These are phyloP conservation scores for Heritiera fomes DNA, from an alignment of 345 rosid genomes.

Conservation along the genomic window DNA sequence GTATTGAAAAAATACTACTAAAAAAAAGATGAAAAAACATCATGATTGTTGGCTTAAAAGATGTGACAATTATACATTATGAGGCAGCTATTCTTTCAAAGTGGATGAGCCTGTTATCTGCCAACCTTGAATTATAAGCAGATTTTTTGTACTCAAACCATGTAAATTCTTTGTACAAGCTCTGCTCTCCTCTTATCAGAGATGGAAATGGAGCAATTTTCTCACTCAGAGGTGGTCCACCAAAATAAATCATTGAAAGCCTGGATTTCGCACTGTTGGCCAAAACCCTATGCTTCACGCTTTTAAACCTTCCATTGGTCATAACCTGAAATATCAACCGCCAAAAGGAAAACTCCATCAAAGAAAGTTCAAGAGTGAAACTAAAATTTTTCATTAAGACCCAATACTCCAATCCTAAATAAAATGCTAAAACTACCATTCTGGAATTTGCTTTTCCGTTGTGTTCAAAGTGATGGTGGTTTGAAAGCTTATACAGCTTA, in stretches of 20 bases:
- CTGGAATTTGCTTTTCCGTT: too few species aligned
- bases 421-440: too few species aligned
- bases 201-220: slow-evolving; percentile 58
- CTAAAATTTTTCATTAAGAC: background rate
- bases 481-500: background rate
- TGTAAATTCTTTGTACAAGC: slow-evolving; percentile 73
- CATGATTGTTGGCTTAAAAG: slow-evolving; percentile 1
- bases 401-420: background rate
- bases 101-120: slow-evolving; percentile 60
- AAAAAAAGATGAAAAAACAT: background rate
- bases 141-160: slow-evolving; percentile 81
- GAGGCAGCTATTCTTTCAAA: slow-evolving; percentile 53
- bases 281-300: slow-evolving; percentile 82
- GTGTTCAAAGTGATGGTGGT: background rate
- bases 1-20: background rate
- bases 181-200: slow-evolving; percentile 50
- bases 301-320: slow-evolving; percentile 87
- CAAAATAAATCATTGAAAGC: slow-evolving; percentile 82
- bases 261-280: slow-evolving; percentile 56
- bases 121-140: slow-evolving; percentile 58
- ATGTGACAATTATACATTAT: slow-evolving; percentile 3
- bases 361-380: background rate
- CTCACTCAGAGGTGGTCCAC: slow-evolving; percentile 72
- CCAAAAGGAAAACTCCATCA: background rate
- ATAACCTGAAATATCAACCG: slow-evolving; percentile 47